Base-by-base conservation (phyloP, 2,329 filamentous ascomycete genomes). In the Aspergillus carbonarius region DNA sequence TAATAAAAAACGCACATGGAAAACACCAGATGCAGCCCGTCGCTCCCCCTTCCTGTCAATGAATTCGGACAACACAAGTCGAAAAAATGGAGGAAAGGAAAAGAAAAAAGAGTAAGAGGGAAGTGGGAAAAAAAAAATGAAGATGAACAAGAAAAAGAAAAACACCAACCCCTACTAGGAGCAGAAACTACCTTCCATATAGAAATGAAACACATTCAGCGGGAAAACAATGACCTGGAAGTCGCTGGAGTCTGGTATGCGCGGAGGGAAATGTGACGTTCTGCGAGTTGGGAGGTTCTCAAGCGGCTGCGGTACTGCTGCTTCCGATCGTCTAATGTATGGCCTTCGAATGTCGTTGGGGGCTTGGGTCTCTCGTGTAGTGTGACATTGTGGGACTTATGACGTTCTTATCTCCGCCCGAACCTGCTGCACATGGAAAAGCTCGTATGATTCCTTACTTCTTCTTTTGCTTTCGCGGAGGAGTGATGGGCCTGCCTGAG, bases 401-500 rank as follows among this genome's bases (percentile, higher is more conserved):
- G 64, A 64, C 63, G 63, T 63, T 66, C 52, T 87, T 92, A 96
- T 90, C 92, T 91, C 82, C 92, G 90, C 83, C 92, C 91, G 88
- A 96, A 96, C 89, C 92, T 96, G 90, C 83, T 90, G 86, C 79
- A 85, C 81, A 85, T 82, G 81, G 78, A 78, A 82, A 84, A 84
- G 84, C 88, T 90, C 82, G 88, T 82, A 88, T 88, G 81, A 84
- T 83, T 82, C 83, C 82, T 76, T 86, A 84, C 82, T 88, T 88
- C 80, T 85, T 83, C 79, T 87, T 86, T 77, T 85, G 83, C 79
- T 88, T 90, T 81, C 84, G 83, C 78, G 86, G 85, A 83, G 87
- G 82, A 84, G 86, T 88, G 79, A 85, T 82, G 78, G 85, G 84
- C 82, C 83, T 85, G 82, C 85, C 83, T 81, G 84, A 84, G 81